phyloP scores from a whole-genome alignment of 805 yeast species.

The Pichia gijzeniarum region DNA sequence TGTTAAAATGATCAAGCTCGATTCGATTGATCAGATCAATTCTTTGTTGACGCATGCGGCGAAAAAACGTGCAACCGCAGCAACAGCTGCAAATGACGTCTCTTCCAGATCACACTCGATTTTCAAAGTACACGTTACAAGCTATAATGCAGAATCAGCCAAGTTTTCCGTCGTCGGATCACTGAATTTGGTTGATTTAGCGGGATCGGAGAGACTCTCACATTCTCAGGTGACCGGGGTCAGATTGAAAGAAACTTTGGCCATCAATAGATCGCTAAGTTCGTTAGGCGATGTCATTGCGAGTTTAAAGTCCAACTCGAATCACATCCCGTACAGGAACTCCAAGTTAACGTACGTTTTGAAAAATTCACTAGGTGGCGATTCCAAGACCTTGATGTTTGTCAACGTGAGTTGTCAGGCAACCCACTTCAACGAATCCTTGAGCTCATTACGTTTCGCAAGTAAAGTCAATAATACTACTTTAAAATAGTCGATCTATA shows the following conservation, averaged over 20 bases:
- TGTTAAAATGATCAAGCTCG: constrained; percentile 42
- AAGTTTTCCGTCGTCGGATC: constrained; percentile 40
- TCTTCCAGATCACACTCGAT: constrained; percentile 92
- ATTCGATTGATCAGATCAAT: constrained; percentile 40
- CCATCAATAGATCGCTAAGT: constrained; percentile 83
- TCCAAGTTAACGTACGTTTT: constrained; percentile 75
- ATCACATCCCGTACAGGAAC: constrained; percentile 62
- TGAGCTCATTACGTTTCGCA: constrained; percentile 86
- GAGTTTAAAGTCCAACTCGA: constrained; percentile 26
- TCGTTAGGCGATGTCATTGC: constrained; percentile 82
- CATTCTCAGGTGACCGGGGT: constrained; percentile 75
- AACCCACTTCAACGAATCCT: constrained; percentile 63
- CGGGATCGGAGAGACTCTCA: constrained; percentile 85
- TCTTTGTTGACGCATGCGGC: constrained; percentile 48
- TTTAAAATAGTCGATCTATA: not conserved
- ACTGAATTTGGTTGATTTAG: constrained; percentile 80
- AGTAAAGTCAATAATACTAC: constrained; percentile 63
- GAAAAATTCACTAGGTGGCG: constrained; percentile 78
- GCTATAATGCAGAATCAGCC: not conserved
- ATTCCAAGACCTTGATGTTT: constrained; percentile 88
- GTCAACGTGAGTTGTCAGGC: constrained; percentile 73
- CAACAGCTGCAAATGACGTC: constrained; percentile 72
- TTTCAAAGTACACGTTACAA: constrained; percentile 51
- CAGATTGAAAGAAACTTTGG: constrained; percentile 77
- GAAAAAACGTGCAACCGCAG: constrained; percentile 65